phyloP scores from a whole-genome alignment of 2,329 filamentous ascomycete genomes.

The Arachnopeziza araneosa region DNA sequence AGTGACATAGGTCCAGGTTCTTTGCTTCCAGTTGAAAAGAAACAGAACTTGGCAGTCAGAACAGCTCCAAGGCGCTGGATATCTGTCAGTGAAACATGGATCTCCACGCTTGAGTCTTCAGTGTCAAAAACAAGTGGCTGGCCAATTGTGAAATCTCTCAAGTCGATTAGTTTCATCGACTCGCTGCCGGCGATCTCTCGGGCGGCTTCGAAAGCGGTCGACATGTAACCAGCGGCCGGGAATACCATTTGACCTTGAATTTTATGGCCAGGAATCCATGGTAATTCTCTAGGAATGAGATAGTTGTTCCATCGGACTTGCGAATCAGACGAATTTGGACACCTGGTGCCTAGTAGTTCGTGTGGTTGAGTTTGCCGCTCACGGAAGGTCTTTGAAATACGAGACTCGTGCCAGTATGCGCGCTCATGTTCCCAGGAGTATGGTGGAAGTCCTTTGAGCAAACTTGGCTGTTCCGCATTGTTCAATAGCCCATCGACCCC shows the following conservation, averaged over 20 bases:
- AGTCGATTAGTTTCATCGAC: slow-evolving; percentile 21
- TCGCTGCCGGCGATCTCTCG: not conserved
- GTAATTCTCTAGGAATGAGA: not conserved
- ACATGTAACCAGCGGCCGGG: slow-evolving; percentile 42
- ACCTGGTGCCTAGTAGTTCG: not conserved
- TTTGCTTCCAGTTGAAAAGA: not conserved
- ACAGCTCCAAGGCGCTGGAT: not conserved
- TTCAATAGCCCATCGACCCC: not conserved
- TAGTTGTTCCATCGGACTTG: not conserved
- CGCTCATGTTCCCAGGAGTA: not conserved
- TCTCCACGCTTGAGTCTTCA: slow-evolving; percentile 1
- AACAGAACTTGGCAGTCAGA: too few relatives aligned
- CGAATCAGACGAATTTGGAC: not conserved
- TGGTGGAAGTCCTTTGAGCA: not conserved
- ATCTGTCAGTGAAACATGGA: not conserved
- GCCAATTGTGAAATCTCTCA: slow-evolving; percentile 15
- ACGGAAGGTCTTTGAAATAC: not conserved
- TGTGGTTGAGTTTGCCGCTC: not conserved
- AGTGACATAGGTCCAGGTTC: not conserved
- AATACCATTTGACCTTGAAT: not conserved
- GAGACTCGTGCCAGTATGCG: not conserved
- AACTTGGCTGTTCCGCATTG: not conserved
- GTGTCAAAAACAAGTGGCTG: slow-evolving; percentile 16
- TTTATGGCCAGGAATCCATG: not conserved
- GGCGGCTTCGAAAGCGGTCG: slow-evolving; percentile 42